A percentile compares a stretch with the other conserved stretches of the same genome.
These are phyloP conservation scores for Didymella segeticola DNA, from an alignment of 2,329 filamentous ascomycete species.

Conservation along the genomic window DNA sequence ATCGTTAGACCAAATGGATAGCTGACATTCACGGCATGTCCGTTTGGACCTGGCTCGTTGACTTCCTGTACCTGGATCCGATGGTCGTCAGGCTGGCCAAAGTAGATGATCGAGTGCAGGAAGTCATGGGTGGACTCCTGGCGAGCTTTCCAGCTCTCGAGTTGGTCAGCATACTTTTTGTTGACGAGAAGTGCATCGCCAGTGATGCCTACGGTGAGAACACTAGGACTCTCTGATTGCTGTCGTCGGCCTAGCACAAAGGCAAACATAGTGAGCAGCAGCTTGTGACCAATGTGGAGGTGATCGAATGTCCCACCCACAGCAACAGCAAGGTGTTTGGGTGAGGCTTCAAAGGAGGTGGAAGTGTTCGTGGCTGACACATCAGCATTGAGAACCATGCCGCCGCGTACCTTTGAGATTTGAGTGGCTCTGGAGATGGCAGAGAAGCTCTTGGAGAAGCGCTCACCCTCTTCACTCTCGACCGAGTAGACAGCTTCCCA, in stretches of 20 bases:
- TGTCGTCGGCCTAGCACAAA: slow-evolving; percentile 65
- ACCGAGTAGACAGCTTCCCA: slow-evolving; percentile 73
- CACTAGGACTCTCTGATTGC: slow-evolving; percentile 48
- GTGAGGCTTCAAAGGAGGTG: slow-evolving; percentile 20
- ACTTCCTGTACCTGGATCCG: slow-evolving; percentile 54
- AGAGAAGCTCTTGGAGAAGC: slow-evolving; percentile 59
- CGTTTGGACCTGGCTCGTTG: slow-evolving; percentile 55
- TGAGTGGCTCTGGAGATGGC: slow-evolving; percentile 36
- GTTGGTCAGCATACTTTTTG: slow-evolving; percentile 83
- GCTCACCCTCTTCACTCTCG: slow-evolving; percentile 69
- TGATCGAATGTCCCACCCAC: slow-evolving; percentile 97
- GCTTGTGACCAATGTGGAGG: slow-evolving; percentile 91
- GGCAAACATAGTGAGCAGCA: slow-evolving; percentile 87
- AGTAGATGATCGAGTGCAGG: slow-evolving; percentile 66
- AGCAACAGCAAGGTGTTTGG: slow-evolving; percentile 69
- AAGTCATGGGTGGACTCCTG: slow-evolving; percentile 75
- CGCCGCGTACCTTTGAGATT: slow-evolving; percentile 46
- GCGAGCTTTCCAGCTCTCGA: slow-evolving; percentile 81
- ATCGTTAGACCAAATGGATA: slow-evolving; percentile 71
- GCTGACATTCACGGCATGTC: slow-evolving; percentile 61
- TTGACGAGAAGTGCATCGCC: slow-evolving; percentile 84
- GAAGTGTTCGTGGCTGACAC: neutral
- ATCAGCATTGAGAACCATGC: slow-evolving; percentile 33
- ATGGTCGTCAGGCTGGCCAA: slow-evolving; percentile 58
- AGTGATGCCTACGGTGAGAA: slow-evolving; percentile 84